Evolutionary conservation across 2,329 filamentous ascomycete genomes (phyloP), one percentile per base, ranked within the genome.

Genomic region (Colletotrichum filicis): DNA sequence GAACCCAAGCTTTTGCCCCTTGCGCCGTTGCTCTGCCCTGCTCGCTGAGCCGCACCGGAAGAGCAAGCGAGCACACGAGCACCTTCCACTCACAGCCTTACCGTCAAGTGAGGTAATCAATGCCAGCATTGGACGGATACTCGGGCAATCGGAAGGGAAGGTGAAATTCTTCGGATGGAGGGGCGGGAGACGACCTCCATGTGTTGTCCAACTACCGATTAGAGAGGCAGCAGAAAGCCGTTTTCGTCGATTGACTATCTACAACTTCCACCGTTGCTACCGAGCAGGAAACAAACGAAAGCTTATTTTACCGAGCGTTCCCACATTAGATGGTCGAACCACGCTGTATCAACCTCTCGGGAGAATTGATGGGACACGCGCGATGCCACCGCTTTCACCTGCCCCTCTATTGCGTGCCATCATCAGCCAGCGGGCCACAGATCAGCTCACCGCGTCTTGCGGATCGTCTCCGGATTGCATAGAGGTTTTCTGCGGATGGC

Each of bases 401-500:
- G 24, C 24, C 58, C 53, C 65, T 30, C 57, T 72, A 4, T 53
- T 56, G 37, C 68, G 58, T 46, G 35, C 22, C 30, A 19, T 74
- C 52, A 28, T 61, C 32, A 24, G 22, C 57, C 62, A 68, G n/a
- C 55, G 24, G 16, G 57, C 26, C 55, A 42, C 52, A n/a, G 61
- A 35, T 53, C 9, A 57, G 30, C 42, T 49, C 26, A 16, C 35
- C 24, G 60, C 72, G 11, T 73, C 68, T 24, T 74, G 68, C 19
- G 32, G 53, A 5, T 78, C 71, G 30, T 49, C 60, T 1, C 64
- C 67, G 19, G 37, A 74, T 2, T 49, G 71, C 22, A 30, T 86
- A 16, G 80, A 87, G 37, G 88, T 90, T 2, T 80, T 90, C 12
- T 91, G 89, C 71, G 87, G 87, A 3, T 91, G 87, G 85, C 89